Conservation (phyloP, 768 basidiomycete genomes). For the Serendipita indica region DNA sequence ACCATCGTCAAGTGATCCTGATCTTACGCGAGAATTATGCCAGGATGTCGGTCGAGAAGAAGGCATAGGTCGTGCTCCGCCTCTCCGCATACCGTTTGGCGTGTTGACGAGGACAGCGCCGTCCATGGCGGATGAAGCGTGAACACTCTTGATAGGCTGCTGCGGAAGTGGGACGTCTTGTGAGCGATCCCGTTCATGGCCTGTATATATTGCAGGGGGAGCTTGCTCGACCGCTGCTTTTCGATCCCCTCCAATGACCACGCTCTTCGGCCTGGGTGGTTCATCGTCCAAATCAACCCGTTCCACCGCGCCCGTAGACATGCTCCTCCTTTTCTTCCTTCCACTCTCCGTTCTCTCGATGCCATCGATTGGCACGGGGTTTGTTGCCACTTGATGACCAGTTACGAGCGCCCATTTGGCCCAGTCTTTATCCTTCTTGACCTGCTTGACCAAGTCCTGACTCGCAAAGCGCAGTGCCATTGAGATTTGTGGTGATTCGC, state of each 20-base stretch:
- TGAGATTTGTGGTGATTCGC: background rate
- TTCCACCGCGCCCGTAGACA: background rate
- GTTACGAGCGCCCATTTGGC: constrained; percentile 2
- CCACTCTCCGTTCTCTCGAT: background rate
- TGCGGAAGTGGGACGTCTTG: too few species aligned
- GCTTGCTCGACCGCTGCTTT: background rate
- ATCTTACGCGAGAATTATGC: background rate
- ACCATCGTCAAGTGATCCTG: background rate
- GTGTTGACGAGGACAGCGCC: background rate
- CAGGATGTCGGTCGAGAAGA: background rate
- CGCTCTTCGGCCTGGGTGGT: background rate
- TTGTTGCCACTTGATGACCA: background rate
- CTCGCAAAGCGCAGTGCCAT: constrained; percentile 5
- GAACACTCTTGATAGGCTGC: too few species aligned
- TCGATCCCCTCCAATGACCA: background rate
- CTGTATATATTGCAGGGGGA: background rate
- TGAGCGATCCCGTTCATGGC: background rate
- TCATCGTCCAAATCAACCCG: background rate
- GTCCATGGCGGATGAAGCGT: background rate
- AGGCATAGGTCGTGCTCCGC: constrained; percentile 4
- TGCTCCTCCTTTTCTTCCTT: background rate
- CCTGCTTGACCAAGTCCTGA: background rate
- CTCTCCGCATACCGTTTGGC: constrained; percentile 4
- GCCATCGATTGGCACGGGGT: background rate
- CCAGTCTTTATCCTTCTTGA: background rate